phyloP scores from a whole-genome alignment of 2,329 filamentous ascomycete genomes.

The Nannizzia gypsea region DNA sequence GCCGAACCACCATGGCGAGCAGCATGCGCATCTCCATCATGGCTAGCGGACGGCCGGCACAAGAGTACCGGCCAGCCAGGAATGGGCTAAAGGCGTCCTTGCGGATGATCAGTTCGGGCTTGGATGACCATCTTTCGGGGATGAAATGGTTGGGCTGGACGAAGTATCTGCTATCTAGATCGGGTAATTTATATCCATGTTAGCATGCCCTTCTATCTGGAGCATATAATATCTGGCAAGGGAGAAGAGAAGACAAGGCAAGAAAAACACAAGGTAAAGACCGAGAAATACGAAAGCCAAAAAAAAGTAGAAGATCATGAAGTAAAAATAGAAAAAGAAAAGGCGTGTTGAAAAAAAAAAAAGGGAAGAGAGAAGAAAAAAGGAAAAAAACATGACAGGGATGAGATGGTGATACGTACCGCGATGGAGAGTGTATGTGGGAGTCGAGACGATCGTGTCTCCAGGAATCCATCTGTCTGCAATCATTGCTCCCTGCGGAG shows the following conservation, averaged over 20 bases:
- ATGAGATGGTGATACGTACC: conserved; percentile 7
- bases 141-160: conserved; percentile 18
- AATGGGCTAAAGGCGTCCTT: conserved; percentile 22
- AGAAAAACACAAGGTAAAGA: background rate
- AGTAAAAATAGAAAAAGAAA: background rate
- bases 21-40: conserved; percentile 23
- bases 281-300: background rate
- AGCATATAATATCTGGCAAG: background rate
- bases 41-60: conserved; percentile 23
- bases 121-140: conserved; percentile 23
- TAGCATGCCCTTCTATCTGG: background rate
- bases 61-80: conserved; percentile 20
- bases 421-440: conserved; percentile 16
- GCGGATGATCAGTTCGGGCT: conserved; percentile 15
- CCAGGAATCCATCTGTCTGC: conserved; percentile 24
- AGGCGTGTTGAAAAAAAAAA: background rate
- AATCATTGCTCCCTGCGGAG: conserved; percentile 21
- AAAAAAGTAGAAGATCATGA: background rate
- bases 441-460: conserved; percentile 17
- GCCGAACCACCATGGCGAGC: conserved; percentile 25
- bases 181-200: background rate
- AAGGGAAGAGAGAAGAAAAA: background rate
- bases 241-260: background rate
- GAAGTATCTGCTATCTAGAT: conserved; percentile 5
- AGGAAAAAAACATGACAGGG: background rate